Evolutionary conservation across 2,329 filamentous ascomycete genomes (phyloP).

Genomic region (Pseudomassariella vexata): DNA sequence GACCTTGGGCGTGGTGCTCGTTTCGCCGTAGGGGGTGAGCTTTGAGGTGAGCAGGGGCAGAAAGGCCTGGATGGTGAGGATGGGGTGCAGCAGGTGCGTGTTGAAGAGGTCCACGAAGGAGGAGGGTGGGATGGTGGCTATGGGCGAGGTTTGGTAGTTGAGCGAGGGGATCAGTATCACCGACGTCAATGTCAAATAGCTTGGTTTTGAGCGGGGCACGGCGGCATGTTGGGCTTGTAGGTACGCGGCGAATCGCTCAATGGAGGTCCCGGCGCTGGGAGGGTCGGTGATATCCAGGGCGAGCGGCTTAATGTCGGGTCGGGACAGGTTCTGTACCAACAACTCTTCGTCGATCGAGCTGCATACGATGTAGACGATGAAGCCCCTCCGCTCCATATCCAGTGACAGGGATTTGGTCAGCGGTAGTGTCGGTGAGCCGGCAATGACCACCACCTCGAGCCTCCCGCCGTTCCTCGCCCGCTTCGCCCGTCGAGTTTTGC

Average conservation of each 20-base stretch:
- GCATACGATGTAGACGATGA: slow-evolving; percentile 88
- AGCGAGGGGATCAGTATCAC: slow-evolving; percentile 78
- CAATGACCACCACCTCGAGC: slow-evolving; percentile 80
- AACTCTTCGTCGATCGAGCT: slow-evolving; percentile 80
- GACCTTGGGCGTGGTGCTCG: slow-evolving; percentile 56
- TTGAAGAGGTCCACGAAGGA: slow-evolving; percentile 88
- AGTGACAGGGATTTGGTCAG: slow-evolving; percentile 76
- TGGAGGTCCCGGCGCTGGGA: slow-evolving; percentile 59
- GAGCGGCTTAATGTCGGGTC: slow-evolving; percentile 76
- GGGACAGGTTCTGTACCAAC: slow-evolving; percentile 67
- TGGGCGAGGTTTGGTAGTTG: slow-evolving; percentile 74
- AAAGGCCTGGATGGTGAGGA: slow-evolving; percentile 83
- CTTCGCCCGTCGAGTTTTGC: slow-evolving; percentile 68
- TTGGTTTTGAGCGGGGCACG: slow-evolving; percentile 68
- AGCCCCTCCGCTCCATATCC: slow-evolving; percentile 86
- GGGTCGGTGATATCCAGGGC: slow-evolving; percentile 78
- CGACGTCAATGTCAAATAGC: slow-evolving; percentile 70
- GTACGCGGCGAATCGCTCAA: slow-evolving; percentile 65
- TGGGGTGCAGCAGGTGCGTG: slow-evolving; percentile 83
- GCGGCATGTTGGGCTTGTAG: slow-evolving; percentile 72
- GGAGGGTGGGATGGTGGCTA: slow-evolving; percentile 78
- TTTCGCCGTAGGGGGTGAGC: slow-evolving; percentile 33
- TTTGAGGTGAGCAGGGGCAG: slow-evolving; percentile 68
- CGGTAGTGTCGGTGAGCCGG: slow-evolving; percentile 79
- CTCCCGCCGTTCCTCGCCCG: slow-evolving; percentile 78